A percentile compares a stretch with the other conserved stretches of the same genome.
Evolutionary conservation across 257 asterid species (phyloP).

Genomic region (Capsicum rhomboideum): DNA sequence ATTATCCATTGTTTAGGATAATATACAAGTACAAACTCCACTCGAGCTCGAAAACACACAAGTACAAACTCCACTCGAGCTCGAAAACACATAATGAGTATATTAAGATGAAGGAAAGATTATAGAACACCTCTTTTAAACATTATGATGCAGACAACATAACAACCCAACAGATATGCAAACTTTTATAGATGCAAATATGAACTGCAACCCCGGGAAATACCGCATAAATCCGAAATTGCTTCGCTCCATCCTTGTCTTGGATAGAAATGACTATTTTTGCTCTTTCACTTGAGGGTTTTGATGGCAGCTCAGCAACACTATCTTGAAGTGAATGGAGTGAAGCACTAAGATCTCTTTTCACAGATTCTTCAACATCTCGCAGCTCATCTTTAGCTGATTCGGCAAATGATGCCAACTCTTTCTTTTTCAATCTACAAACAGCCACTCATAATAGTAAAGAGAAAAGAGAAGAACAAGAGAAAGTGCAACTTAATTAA

Average conservation of each 20-base stretch:
- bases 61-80: neutral
- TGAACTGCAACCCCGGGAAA: neutral
- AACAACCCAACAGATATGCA: neutral
- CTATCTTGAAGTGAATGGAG: conserved; percentile 7
- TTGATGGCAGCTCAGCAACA: conserved; percentile 6
- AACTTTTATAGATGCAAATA: neutral
- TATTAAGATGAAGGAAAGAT: neutral
- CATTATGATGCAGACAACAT: neutral
- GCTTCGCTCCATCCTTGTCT: conserved; percentile 9
- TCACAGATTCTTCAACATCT: conserved; percentile 23
- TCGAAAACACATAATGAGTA: neutral
- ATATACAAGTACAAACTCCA: neutral
- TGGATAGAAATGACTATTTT: conserved; percentile 18
- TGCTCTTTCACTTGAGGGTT: conserved; percentile 10
- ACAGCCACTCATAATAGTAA: conserved; percentile 7
- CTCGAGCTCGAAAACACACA: neutral
- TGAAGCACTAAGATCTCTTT: conserved; percentile 11
- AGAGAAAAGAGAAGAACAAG: neutral
- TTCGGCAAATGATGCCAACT: conserved; percentile 60
- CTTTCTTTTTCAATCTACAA: conserved; percentile 67
- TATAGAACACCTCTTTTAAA: neutral
- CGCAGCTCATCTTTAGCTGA: conserved; percentile 35
- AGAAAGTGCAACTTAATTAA: neutral
- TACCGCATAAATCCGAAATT: conserved; percentile 19
- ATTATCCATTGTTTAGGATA: neutral